Conservation (phyloP, 768 basidiomycete genomes). For the Mrakia blollopis region DNA sequence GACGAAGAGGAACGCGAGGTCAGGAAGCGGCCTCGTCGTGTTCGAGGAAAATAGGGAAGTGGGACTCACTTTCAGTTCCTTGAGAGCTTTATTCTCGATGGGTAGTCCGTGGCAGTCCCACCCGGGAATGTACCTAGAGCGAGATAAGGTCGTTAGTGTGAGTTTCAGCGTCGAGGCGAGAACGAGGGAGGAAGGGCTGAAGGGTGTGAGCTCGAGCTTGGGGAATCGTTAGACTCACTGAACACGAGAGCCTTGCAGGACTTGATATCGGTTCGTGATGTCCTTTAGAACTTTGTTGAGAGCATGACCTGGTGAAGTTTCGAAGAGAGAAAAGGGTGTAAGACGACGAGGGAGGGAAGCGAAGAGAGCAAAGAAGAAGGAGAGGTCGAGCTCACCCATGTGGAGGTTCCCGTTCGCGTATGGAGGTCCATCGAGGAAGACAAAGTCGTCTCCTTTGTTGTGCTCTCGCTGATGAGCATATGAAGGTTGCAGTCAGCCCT, state of each 20-base stretch:
- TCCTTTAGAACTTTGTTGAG: constrained; percentile 96
- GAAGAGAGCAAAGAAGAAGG: neutral
- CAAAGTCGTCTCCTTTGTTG: constrained; percentile 52
- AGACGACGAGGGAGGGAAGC: too few relatives aligned
- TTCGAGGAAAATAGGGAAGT: neutral
- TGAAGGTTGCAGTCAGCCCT: neutral
- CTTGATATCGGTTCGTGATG: constrained; percentile 82
- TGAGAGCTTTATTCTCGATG: constrained; percentile 88
- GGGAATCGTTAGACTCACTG: constrained; percentile 56
- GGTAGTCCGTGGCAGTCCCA: constrained; percentile 99
- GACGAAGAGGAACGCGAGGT: neutral
- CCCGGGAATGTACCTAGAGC: constrained; percentile 78
- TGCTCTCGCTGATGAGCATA: neutral
- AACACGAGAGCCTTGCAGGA: constrained; percentile 69
- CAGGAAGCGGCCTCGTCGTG: neutral
- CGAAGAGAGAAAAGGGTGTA: too few relatives aligned
- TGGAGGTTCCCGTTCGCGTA: constrained; percentile 96
- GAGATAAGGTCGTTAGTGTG: neutral
- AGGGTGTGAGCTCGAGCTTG: neutral
- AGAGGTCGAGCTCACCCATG: constrained; percentile 59
- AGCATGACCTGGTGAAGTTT: constrained; percentile 67
- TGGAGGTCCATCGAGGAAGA: constrained; percentile 92
- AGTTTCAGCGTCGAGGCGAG: neutral
- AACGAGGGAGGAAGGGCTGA: neutral
- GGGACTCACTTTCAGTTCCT: constrained; percentile 58